phyloP scores from a whole-genome alignment of 2,329 filamentous ascomycete species.

The Colletotrichum sp. region DNA sequence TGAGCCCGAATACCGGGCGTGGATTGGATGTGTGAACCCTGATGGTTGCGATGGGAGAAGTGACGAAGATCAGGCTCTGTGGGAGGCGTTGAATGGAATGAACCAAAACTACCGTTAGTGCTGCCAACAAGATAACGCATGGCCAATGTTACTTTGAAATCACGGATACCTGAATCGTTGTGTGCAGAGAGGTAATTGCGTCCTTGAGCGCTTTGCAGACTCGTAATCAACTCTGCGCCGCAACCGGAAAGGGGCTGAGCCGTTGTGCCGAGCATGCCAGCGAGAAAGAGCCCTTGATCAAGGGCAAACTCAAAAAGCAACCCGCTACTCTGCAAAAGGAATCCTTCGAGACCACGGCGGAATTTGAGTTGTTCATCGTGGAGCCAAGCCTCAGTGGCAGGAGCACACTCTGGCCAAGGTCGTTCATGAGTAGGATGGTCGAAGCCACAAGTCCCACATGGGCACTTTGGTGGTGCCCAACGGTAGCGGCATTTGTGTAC shows the following conservation, averaged over 20 bases:
- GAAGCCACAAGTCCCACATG: not conserved
- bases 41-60: not conserved
- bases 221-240: not conserved
- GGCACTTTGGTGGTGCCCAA: not conserved
- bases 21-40: not conserved
- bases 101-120: not conserved
- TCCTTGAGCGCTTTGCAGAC: rapidly evolving
- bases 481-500: not conserved
- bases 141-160: not conserved
- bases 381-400: not conserved
- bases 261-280: not conserved
- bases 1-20: not conserved
- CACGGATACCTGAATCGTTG: not conserved
- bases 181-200: not conserved
- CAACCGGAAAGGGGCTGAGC: not conserved
- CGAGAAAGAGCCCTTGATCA: not conserved
- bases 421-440: not conserved
- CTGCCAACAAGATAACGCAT: not conserved
- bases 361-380: not conserved
- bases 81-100: not conserved
- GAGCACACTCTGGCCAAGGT: not conserved
- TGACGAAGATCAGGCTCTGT: not conserved
- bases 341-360: not conserved
- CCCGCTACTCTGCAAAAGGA: not conserved
- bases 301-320: not conserved